Conservation (phyloP, 352 stramenopile genomes). For the Phytophthora chlamydospora region DNA sequence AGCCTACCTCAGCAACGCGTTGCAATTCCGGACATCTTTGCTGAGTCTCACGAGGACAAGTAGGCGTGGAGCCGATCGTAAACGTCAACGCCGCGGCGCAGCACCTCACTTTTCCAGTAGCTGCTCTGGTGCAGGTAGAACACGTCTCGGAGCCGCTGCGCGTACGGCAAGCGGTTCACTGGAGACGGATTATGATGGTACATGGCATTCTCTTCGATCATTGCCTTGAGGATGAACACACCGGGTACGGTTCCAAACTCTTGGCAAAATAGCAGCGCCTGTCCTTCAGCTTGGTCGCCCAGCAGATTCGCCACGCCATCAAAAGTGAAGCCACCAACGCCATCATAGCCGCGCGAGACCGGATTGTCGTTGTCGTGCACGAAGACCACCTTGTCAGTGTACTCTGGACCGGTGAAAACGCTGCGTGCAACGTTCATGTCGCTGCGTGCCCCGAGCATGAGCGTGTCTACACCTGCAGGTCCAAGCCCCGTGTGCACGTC, state of each 20-base stretch:
- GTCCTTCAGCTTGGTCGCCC: slow-evolving; percentile 20
- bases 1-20: no score
- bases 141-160: slow-evolving; percentile 67
- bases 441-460: slow-evolving; percentile 42
- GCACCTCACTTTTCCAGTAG: slow-evolving; percentile 66
- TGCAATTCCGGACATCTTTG: neutral
- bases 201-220: slow-evolving; percentile 69
- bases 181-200: slow-evolving; percentile 49
- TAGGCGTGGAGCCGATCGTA: slow-evolving; percentile 49
- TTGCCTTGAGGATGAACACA: slow-evolving; percentile 62
- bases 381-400: slow-evolving; percentile 38
- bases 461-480: slow-evolving; percentile 58
- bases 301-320: slow-evolving; percentile 47
- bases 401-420: slow-evolving; percentile 37
- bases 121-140: slow-evolving; percentile 80
- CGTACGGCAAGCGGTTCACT: slow-evolving; percentile 55
- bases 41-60: slow-evolving; percentile 17
- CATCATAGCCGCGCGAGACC: slow-evolving; percentile 63
- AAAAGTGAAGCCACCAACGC: slow-evolving; percentile 48
- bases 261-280: slow-evolving; percentile 53
- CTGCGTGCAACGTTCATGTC: slow-evolving; percentile 36
- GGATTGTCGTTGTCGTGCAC: slow-evolving; percentile 36
- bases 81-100: slow-evolving; percentile 54
- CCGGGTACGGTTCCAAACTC: slow-evolving; percentile 76
- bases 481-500: slow-evolving; percentile 95